phyloP scores from a whole-genome alignment of 2,329 filamentous ascomycete genomes.

The Colletotrichum musicola region DNA sequence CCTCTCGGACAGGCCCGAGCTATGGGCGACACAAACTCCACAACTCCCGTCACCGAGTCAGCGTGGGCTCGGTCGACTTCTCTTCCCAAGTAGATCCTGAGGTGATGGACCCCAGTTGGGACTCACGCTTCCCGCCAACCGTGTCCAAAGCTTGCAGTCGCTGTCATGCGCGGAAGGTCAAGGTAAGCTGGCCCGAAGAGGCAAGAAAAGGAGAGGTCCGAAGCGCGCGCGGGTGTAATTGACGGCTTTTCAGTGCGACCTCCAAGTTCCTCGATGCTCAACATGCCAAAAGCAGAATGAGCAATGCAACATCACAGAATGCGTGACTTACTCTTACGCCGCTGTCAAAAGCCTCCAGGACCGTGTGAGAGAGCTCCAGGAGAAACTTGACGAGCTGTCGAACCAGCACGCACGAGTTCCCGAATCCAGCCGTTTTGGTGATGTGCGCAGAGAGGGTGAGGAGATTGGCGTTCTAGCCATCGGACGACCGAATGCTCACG shows the following conservation, averaged over 20 bases:
- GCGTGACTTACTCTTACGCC: slow-evolving; percentile 39
- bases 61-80: neutral
- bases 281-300: slow-evolving; percentile 34
- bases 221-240: neutral
- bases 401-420: neutral
- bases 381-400: slow-evolving; percentile 11
- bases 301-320: slow-evolving; percentile 41
- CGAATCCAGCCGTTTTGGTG: slow-evolving; percentile 4
- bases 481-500: slow-evolving; percentile 37
- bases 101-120: slow-evolving; percentile 27
- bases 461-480: slow-evolving; percentile 43
- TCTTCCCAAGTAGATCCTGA: too few species aligned
- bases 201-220: neutral
- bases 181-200: slow-evolving; percentile 39
- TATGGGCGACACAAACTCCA: neutral
- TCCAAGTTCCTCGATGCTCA: slow-evolving; percentile 44
- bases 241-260: slow-evolving; percentile 41
- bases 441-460: slow-evolving; percentile 42
- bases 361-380: slow-evolving; percentile 26
- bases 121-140: slow-evolving; percentile 25
- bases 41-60: neutral
- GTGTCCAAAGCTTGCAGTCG: slow-evolving; percentile 37
- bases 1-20: slow-evolving; percentile 16
- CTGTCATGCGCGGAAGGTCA: slow-evolving; percentile 41
- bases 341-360: slow-evolving; percentile 32